Evolutionary conservation across 805 yeast species (phyloP), one percentile per base, ranked within the genome.

Genomic region (Starmerella apicola): DNA sequence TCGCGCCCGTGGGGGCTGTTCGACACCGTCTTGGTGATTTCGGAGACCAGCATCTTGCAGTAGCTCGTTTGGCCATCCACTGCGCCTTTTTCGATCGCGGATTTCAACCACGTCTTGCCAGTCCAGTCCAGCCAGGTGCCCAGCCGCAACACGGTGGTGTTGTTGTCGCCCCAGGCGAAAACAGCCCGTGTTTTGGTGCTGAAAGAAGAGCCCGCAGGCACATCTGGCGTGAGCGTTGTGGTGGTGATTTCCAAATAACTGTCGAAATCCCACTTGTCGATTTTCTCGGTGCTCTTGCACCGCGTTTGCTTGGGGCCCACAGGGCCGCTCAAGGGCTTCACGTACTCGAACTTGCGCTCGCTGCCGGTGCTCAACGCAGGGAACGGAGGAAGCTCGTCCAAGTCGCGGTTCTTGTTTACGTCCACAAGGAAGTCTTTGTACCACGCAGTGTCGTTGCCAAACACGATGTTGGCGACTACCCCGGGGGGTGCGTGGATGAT

Each of bases 281-380:
- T 65, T 0, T 67, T 62, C 50, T 85, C 95, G 24, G 75, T 73
- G 13, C 72, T 74, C n/a, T 62, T 44, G 56, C 94, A 82, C 41
- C 70, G 74, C 2, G 99, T 86, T 19, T 88, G 83, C 52, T 83
- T 85, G 10, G 98, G 98, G 0, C 98, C 98, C 27, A 91, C 75
- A 1, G 95, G 72, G 38, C 72, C 85, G 38, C 76, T 74, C 41
- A 91, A 66, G 1, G 79, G 83, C 58, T 82, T 82, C 36, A 71
- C 69, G 58, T 86, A 91, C 4, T 70, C 67, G 55, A 72, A 86
- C 25, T 51, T 41, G 5, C 66, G 57, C 66, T 66, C 20, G 39
- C 51, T 51, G 31, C 60, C 59, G 18, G 41, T 38, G n/a, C 41
- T 42, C n/a, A 42, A 44, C 4, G 42, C 52, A 26, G 50, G 42